Evolutionary conservation across 805 yeast genomes (phyloP).

Genomic region (Wickerhamiella kurtzmanii): DNA sequence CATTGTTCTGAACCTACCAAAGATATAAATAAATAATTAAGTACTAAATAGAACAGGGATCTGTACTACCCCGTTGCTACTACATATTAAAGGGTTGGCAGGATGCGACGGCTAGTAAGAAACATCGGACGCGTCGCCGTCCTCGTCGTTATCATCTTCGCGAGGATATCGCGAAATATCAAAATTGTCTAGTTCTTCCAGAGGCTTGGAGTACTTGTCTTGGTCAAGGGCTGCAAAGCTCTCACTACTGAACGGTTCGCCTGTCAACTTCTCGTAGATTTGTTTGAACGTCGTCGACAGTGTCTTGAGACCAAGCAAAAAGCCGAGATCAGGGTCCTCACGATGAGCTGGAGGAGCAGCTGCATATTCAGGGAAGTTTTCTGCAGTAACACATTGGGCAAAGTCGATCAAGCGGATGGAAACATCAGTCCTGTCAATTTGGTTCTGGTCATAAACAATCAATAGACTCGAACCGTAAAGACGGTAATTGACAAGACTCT

Average conservation of each 20-base stretch:
- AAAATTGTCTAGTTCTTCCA: slow-evolving; percentile 1
- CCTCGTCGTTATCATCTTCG: background rate
- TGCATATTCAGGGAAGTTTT: slow-evolving; percentile 32
- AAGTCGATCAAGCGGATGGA: slow-evolving; percentile 67
- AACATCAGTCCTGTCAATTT: slow-evolving; percentile 18
- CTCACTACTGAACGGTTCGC: slow-evolving; percentile 22
- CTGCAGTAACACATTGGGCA: slow-evolving; percentile 78
- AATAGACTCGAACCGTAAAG: slow-evolving; percentile 83
- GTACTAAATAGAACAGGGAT: background rate
- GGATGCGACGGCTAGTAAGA: background rate
- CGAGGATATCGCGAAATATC: background rate
- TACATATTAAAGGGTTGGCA: background rate
- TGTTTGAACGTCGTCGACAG: slow-evolving; percentile 50
- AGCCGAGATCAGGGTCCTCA: slow-evolving; percentile 62
- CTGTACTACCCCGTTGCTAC: no score
- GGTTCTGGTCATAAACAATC: slow-evolving; percentile 71
- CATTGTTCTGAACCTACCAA: no score
- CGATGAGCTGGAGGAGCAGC: slow-evolving; percentile 64
- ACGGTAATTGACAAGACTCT: slow-evolving; percentile 56
- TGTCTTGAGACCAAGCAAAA: slow-evolving; percentile 67
- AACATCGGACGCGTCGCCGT: background rate
- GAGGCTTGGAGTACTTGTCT: background rate
- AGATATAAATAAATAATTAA: no score
- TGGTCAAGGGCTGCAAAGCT: slow-evolving; percentile 6
- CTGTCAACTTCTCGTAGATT: slow-evolving; percentile 46